A percentile compares a stretch with the other conserved stretches of the same genome.
phyloP scores from a whole-genome alignment of 1,139 yeast genomes.

The Taphrina sp. region DNA sequence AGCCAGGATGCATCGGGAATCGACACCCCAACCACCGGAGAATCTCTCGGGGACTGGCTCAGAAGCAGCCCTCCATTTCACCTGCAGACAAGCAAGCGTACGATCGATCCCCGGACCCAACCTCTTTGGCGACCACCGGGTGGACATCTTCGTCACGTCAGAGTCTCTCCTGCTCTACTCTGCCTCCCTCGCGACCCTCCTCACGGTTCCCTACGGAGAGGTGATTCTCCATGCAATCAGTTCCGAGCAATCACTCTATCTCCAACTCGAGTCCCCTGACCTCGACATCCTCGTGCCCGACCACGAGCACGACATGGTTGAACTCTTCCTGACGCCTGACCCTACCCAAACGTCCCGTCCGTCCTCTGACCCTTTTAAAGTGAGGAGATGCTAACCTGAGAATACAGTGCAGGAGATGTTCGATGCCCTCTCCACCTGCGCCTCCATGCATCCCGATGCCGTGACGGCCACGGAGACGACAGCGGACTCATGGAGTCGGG shows the following conservation, averaged over 20 bases:
- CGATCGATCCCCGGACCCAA: background rate
- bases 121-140: background rate
- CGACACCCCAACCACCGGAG: too few relatives aligned
- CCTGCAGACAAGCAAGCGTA: background rate
- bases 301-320: constrained; percentile 1
- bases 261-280: constrained; percentile 9
- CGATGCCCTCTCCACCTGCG: constrained; percentile 7
- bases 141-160: constrained; percentile 12
- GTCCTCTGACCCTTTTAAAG: background rate
- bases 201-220: constrained; percentile 1
- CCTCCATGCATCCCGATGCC: constrained; percentile 13
- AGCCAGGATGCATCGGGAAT: too few relatives aligned
- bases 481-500: constrained; percentile 4
- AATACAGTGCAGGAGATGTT: background rate
- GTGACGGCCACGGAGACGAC: background rate
- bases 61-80: constrained; percentile 4
- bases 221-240: constrained; percentile 11
- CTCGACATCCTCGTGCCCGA: background rate
- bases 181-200: background rate
- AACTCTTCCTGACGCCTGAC: background rate
- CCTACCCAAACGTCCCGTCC: background rate
- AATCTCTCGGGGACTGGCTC: background rate
- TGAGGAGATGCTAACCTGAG: background rate
- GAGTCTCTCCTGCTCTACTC: constrained; percentile 1
- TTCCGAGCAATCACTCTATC: background rate